Evolutionary conservation across 2,329 filamentous ascomycete species (phyloP).

Genomic region (Microsporum audouinii): DNA sequence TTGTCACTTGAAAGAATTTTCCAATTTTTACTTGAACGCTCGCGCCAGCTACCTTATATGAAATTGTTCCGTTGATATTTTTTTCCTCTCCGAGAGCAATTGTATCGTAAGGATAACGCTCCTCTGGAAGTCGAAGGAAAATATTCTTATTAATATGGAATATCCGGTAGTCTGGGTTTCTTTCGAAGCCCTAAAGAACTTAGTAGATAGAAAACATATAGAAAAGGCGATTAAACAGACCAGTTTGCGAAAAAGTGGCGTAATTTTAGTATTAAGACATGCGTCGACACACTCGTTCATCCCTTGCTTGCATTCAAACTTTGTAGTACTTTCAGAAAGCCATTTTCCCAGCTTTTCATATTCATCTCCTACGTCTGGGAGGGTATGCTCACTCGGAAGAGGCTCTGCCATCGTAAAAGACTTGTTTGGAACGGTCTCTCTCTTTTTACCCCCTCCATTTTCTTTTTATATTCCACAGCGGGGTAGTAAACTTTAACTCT

Average conservation of each 20-base stretch:
- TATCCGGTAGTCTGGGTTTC: background rate
- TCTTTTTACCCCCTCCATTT: background rate
- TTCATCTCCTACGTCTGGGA: background rate
- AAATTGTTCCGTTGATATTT: slow-evolving; percentile 2
- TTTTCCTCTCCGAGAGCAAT: background rate
- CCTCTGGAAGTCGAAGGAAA: background rate
- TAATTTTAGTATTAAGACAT: background rate
- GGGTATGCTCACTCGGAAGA: background rate
- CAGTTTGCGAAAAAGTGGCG: slow-evolving; percentile 5
- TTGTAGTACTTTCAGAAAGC: slow-evolving; percentile 1
- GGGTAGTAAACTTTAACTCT: background rate
- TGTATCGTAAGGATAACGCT: slow-evolving; percentile 7
- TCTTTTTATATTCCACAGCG: background rate
- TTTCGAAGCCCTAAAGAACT: slow-evolving; percentile 1
- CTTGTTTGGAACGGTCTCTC: background rate
- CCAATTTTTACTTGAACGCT: slow-evolving; percentile 1
- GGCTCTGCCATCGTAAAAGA: background rate
- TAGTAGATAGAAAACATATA: background rate
- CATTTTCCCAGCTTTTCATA: background rate
- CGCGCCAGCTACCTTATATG: background rate
- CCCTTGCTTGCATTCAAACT: slow-evolving; percentile 2
- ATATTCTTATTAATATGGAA: background rate
- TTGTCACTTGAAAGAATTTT: slow-evolving; percentile 5
- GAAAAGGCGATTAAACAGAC: slow-evolving; percentile 1
- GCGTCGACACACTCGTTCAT: slow-evolving; percentile 4